A percentile compares a stretch with the other conserved stretches of the same genome.
Evolutionary conservation across 179 eudicot species (phyloP).

Genomic region (Carnegiea gigantea): DNA sequence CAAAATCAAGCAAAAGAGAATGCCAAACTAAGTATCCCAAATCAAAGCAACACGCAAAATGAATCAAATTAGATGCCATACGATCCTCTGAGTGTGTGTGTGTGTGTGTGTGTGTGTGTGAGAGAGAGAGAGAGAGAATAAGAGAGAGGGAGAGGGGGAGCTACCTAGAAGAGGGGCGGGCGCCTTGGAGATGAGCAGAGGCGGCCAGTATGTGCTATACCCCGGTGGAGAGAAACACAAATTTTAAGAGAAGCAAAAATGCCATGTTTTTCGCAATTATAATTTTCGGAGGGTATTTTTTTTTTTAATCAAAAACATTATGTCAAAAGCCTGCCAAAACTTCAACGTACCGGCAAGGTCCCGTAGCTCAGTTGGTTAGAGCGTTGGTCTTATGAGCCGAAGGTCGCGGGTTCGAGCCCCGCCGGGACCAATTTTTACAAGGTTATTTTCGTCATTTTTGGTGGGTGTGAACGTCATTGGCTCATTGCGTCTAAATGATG

Average conservation of each 20-base stretch:
- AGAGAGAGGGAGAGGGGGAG: not conserved
- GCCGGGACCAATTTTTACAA: conserved; percentile 59
- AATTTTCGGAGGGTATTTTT: no score
- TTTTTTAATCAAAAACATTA: no score
- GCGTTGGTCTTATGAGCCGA: conserved; percentile 99
- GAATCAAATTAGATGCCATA: not conserved
- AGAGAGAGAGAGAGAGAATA: not conserved
- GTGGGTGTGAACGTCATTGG: not conserved
- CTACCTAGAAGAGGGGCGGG: not conserved
- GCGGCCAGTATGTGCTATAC: not conserved
- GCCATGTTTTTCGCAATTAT: no score
- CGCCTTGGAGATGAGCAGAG: not conserved
- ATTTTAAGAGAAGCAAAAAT: no score
- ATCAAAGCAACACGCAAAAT: not conserved
- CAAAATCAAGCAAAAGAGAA: not conserved
- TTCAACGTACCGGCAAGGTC: conserved; percentile 17
- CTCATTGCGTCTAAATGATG: not conserved
- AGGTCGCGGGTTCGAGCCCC: conserved; percentile 99
- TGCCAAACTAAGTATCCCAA: not conserved
- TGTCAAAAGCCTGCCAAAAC: no score
- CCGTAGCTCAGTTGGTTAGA: conserved; percentile 99
- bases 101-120: no score
- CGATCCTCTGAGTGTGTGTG: not conserved
- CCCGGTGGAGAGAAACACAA: not conserved
- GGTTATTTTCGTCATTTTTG: not conserved